Evolutionary conservation across 768 basidiomycete genomes (phyloP).

Genomic region (Gloeostereum incarnatum): DNA sequence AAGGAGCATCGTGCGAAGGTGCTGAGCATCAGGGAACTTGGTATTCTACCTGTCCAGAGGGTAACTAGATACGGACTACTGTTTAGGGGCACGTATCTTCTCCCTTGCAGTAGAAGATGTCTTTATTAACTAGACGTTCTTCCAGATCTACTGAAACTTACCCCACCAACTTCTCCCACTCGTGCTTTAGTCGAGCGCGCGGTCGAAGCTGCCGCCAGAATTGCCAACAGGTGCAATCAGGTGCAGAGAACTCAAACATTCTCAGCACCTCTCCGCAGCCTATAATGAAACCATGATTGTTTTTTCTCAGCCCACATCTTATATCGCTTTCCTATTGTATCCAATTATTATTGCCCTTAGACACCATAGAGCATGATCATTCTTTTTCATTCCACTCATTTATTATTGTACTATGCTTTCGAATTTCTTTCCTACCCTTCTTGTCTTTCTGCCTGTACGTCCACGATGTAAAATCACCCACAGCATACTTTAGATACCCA

Average conservation of each 20-base stretch:
- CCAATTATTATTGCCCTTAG: neutral
- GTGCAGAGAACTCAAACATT: constrained; percentile 45
- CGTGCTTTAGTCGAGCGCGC: constrained; percentile 48
- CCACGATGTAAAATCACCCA: too few relatives aligned
- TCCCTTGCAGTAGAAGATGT: neutral
- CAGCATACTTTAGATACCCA: too few relatives aligned
- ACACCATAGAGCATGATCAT: constrained; percentile 2
- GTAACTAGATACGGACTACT: constrained; percentile 61
- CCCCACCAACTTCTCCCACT: constrained; percentile 43
- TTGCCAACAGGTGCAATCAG: constrained; percentile 51
- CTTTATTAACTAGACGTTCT: constrained; percentile 1
- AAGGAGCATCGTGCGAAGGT: too few relatives aligned
- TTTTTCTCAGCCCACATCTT: too few relatives aligned
- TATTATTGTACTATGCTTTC: too few relatives aligned
- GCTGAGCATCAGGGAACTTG: constrained; percentile 45
- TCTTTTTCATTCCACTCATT: too few relatives aligned
- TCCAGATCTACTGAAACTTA: constrained; percentile 46
- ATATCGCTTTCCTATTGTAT: neutral
- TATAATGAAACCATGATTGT: too few relatives aligned
- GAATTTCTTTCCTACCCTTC: too few relatives aligned
- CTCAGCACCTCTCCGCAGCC: constrained; percentile 5
- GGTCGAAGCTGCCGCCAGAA: constrained; percentile 43
- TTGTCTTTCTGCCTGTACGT: too few relatives aligned
- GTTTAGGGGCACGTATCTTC: constrained; percentile 37
- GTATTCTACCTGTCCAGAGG: constrained; percentile 57